phyloP scores from a whole-genome alignment of 164 flowering plant genomes.

The Aristolochia fimbriata region DNA sequence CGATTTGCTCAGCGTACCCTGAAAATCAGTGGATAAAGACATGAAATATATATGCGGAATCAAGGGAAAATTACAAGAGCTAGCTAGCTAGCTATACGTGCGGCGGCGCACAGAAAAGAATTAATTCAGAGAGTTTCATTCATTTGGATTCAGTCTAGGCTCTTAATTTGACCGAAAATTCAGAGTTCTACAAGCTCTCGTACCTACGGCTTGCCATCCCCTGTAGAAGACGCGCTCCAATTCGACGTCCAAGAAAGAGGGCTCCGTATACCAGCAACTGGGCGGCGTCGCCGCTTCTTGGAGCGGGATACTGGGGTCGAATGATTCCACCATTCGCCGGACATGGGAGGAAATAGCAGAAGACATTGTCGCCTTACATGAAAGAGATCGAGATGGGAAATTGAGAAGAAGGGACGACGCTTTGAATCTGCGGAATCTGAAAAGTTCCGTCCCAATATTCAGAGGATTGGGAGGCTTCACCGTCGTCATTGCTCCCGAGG shows the following conservation, averaged over 20 bases:
- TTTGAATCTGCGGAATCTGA: background rate
- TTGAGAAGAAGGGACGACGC: background rate
- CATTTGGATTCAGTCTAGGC: too few species aligned
- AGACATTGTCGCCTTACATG: background rate
- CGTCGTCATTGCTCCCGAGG: too few species aligned
- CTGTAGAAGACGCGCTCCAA: constrained; percentile 57
- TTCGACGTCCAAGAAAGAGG: constrained; percentile 48
- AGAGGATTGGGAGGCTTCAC: too few species aligned
- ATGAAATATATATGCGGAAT: too few species aligned
- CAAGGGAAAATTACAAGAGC: background rate
- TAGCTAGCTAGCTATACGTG: too few species aligned
- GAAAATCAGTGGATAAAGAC: constrained; percentile 8
- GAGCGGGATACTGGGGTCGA: constrained; percentile 62
- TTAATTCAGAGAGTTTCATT: too few species aligned
- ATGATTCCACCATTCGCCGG: constrained; percentile 9
- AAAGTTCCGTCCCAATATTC: background rate
- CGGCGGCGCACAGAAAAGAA: too few species aligned
- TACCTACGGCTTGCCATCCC: constrained; percentile 88
- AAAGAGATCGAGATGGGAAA: too few species aligned
- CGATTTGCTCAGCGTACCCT: constrained; percentile 69
- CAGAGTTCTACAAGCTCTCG: background rate
- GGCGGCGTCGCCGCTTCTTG: constrained; percentile 75
- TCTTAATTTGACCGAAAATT: too few species aligned
- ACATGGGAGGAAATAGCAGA: background rate
- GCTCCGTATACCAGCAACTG: constrained; percentile 81